phyloP scores from a whole-genome alignment of 306 rosid species.

The Glycine tomentella region DNA sequence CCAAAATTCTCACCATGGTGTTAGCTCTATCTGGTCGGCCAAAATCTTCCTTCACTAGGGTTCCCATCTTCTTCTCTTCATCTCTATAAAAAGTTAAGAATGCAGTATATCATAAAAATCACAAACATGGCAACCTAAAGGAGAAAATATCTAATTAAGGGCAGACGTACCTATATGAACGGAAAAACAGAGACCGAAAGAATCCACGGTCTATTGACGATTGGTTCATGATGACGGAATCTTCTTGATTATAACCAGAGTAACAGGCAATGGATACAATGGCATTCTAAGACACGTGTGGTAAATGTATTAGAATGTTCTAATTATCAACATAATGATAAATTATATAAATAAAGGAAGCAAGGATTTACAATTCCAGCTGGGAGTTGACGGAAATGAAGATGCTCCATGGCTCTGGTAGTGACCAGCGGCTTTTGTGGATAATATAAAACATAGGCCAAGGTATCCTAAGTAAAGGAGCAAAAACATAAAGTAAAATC shows the following conservation, averaged over 20 bases:
- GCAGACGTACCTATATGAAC: slow-evolving; percentile 76
- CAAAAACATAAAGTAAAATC: slow-evolving; percentile 35
- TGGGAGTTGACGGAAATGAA: slow-evolving; percentile 98
- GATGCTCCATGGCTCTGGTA: slow-evolving; percentile 99
- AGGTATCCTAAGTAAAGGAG: slow-evolving; percentile 70
- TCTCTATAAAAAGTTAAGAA: slow-evolving; percentile 57
- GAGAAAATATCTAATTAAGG: not conserved
- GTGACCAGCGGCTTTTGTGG: slow-evolving; percentile 98
- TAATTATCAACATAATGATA: slow-evolving; percentile 23
- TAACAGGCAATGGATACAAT: slow-evolving; percentile 96
- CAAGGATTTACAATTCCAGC: slow-evolving; percentile 87
- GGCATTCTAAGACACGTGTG: slow-evolving; percentile 69
- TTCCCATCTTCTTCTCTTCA: slow-evolving; percentile 99
- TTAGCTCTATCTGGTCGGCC: slow-evolving; percentile 95
- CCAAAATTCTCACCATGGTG: slow-evolving; percentile 76
- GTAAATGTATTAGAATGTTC: slow-evolving; percentile 14
- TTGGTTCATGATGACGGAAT: slow-evolving; percentile 98
- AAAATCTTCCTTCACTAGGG: slow-evolving; percentile 97
- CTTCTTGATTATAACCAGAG: slow-evolving; percentile 99
- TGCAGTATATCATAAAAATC: slow-evolving; percentile 38
- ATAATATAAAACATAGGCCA: slow-evolving; percentile 96
- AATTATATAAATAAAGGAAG: slow-evolving; percentile 11
- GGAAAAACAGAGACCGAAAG: slow-evolving; percentile 94
- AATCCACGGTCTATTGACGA: slow-evolving; percentile 97
- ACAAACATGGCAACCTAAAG: slow-evolving; percentile 1